A percentile compares a stretch with the other conserved stretches of the same genome.
Conservation (phyloP, 805 yeast species). For the Maudiozyma saulgeensis region DNA sequence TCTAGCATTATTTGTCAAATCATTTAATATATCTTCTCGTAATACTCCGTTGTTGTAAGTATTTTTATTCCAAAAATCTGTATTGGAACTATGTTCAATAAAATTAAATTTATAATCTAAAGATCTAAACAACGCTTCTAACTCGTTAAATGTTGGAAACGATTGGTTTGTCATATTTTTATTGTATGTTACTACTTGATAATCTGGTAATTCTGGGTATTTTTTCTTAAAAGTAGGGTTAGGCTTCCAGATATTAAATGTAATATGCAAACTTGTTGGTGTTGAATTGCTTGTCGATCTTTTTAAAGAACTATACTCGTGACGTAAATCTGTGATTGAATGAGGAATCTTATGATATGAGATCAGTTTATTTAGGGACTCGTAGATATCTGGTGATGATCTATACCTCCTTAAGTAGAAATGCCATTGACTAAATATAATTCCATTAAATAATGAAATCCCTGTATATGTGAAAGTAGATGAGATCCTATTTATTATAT, state of each 20-base stretch:
- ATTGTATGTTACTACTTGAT: constrained; percentile 53
- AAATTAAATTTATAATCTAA: constrained; percentile 27
- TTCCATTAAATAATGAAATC: constrained; percentile 9
- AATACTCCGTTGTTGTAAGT: constrained; percentile 12
- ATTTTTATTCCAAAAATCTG: constrained; percentile 12
- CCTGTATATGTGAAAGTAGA: constrained; percentile 1
- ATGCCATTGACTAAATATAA: constrained; percentile 16
- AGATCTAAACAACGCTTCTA: constrained; percentile 30
- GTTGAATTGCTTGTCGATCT: no score
- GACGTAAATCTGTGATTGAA: constrained; percentile 6
- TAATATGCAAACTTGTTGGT: constrained; percentile 24
- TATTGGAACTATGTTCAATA: constrained; percentile 21
- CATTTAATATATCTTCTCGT: constrained; percentile 7
- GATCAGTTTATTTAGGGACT: constrained; percentile 23
- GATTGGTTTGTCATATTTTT: constrained; percentile 28
- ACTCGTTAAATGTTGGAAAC: constrained; percentile 40
- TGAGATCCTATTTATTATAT: neutral
- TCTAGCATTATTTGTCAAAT: neutral
- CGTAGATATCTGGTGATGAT: constrained; percentile 24
- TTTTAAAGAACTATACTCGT: neutral
- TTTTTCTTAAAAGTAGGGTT: constrained; percentile 58
- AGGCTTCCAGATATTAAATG: constrained; percentile 81
- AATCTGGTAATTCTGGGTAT: constrained; percentile 64
- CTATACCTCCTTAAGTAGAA: constrained; percentile 14
- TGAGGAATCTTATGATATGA: constrained; percentile 15